Conservation (phyloP, 2,329 filamentous ascomycete species). For the Hymenotorrendiella dingleyae region DNA sequence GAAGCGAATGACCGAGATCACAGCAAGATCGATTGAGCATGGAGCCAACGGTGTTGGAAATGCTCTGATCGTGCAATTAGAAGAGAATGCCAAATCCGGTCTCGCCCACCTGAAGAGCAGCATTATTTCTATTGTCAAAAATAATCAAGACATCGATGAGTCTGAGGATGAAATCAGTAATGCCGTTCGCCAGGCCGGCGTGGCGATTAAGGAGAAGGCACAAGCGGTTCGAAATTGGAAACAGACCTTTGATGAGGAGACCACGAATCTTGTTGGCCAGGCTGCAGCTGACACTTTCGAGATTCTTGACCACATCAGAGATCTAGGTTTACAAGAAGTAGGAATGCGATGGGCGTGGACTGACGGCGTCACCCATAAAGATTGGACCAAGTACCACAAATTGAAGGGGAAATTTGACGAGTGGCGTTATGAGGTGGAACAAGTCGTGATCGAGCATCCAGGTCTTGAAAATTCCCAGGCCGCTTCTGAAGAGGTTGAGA, state of each 20-base stretch:
- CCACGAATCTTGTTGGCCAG: slow-evolving; percentile 48
- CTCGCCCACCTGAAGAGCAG: slow-evolving; percentile 59
- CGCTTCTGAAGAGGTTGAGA: slow-evolving; percentile 64
- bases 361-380: slow-evolving; percentile 91
- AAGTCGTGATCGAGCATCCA: slow-evolving; percentile 68
- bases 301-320: slow-evolving; percentile 62
- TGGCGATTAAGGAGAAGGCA: slow-evolving; percentile 57
- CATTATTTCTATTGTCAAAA: slow-evolving; percentile 59
- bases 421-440: slow-evolving; percentile 78
- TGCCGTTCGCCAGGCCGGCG: slow-evolving; percentile 51
- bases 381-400: slow-evolving; percentile 92
- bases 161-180: slow-evolving; percentile 46
- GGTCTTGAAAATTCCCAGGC: slow-evolving; percentile 63
- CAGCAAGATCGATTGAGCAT: slow-evolving; percentile 58
- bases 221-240: slow-evolving; percentile 61
- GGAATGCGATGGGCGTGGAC: slow-evolving; percentile 86
- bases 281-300: slow-evolving; percentile 60
- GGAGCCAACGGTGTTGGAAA: slow-evolving; percentile 62
- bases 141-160: slow-evolving; percentile 45
- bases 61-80: slow-evolving; percentile 61
- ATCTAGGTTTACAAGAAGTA: slow-evolving; percentile 66
- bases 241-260: slow-evolving; percentile 51
- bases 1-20: slow-evolving; percentile 62
- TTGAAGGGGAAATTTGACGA: slow-evolving; percentile 76
- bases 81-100: slow-evolving; percentile 59